Evolutionary conservation across 164 flowering plant genomes (phyloP).

Genomic region (Annona squamosa): DNA sequence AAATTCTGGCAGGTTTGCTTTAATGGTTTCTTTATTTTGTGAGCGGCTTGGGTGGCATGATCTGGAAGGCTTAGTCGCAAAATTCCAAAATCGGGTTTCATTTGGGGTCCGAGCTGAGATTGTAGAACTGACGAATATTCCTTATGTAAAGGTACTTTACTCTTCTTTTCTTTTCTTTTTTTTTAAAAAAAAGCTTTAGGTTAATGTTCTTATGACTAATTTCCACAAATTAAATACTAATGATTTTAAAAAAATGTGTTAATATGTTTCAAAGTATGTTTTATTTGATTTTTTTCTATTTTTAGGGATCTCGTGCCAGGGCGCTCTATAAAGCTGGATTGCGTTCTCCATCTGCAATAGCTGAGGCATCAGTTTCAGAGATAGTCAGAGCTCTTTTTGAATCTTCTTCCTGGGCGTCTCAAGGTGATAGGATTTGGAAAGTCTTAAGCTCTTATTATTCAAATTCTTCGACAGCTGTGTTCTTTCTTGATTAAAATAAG

Average conservation of each 20-base stretch:
- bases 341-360: conserved; percentile 80
- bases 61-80: conserved; percentile 80
- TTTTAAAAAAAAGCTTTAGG: too few relatives aligned
- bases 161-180: not conserved
- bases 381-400: conserved; percentile 82
- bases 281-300: conserved; percentile 1
- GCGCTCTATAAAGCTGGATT: conserved; percentile 93
- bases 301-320: conserved; percentile 95
- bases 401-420: conserved; percentile 67
- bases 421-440: conserved; percentile 40
- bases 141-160: conserved; percentile 66
- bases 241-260: not conserved
- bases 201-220: too few relatives aligned
- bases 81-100: conserved; percentile 92
- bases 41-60: conserved; percentile 99
- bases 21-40: conserved; percentile 92
- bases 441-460: not conserved
- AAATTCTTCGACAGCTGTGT: not conserved
- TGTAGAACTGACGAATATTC: conserved; percentile 88
- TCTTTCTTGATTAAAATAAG: not conserved
- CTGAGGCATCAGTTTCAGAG: conserved; percentile 79
- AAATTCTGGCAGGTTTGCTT: conserved; percentile 98
- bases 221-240: too few relatives aligned
- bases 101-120: conserved; percentile 98
- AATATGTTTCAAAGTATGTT: not conserved